Conservation (phyloP, 768 basidiomycete species). For the Leccinellum albellum region DNA sequence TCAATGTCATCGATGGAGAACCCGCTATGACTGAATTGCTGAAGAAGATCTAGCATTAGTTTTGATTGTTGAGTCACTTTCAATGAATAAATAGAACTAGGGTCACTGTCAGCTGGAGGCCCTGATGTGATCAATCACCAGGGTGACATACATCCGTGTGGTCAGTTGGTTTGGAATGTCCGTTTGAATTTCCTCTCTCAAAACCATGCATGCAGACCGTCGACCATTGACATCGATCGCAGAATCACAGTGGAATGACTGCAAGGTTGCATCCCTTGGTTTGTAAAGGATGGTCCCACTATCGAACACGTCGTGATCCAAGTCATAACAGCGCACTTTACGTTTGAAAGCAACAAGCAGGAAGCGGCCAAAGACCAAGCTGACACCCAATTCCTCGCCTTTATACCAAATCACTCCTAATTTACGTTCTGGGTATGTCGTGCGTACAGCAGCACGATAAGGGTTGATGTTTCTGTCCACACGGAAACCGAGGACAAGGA, state of each 20-base stretch:
- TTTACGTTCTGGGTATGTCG: neutral
- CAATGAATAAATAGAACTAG: slow-evolving; percentile 11
- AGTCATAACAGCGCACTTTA: slow-evolving; percentile 14
- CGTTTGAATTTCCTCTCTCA: neutral
- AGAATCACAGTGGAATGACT: slow-evolving; percentile 7
- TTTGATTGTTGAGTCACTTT: neutral
- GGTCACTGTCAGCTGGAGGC: neutral
- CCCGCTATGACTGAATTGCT: neutral
- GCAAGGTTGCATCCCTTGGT: neutral
- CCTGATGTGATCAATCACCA: neutral
- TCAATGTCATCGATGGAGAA: neutral
- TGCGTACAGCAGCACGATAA: too few species aligned
- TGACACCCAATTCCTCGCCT: neutral
- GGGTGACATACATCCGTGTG: slow-evolving; percentile 3
- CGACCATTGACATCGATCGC: slow-evolving; percentile 10
- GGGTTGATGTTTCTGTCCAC: slow-evolving; percentile 3
- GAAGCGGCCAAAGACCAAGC: slow-evolving; percentile 4
- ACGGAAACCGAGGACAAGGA: slow-evolving; percentile 9
- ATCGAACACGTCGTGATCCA: neutral
- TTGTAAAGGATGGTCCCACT: slow-evolving; percentile 8
- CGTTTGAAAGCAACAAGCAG: slow-evolving; percentile 10
- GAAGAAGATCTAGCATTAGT: slow-evolving; percentile 8
- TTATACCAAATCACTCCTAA: slow-evolving; percentile 7
- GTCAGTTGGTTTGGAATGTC: neutral
- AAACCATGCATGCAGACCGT: slow-evolving; percentile 12